Conservation (phyloP, 2,329 filamentous ascomycete genomes). For the Ambrosiella xylebori region DNA sequence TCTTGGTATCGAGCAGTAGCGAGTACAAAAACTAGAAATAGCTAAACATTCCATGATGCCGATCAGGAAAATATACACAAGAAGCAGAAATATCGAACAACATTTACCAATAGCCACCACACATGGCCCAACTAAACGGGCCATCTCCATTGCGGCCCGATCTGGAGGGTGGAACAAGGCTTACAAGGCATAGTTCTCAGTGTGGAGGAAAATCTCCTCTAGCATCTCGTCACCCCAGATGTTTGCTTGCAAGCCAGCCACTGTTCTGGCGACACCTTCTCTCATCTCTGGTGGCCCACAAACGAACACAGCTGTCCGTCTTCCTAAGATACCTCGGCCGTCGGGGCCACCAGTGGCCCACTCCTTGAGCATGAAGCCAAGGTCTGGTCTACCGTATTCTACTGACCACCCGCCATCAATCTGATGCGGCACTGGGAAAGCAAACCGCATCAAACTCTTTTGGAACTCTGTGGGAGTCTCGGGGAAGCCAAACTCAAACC, state of each 20-base stretch:
- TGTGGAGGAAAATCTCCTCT: slow-evolving; percentile 87
- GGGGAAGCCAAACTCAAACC: slow-evolving; percentile 69
- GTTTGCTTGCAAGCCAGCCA: slow-evolving; percentile 63
- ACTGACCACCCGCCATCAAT: slow-evolving; percentile 73
- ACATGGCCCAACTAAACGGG: slow-evolving; percentile 14
- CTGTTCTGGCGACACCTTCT: slow-evolving; percentile 70
- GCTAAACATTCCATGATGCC: not conserved
- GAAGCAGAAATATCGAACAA: not conserved
- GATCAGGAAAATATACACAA: not conserved
- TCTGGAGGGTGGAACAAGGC: too few species aligned
- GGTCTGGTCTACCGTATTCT: slow-evolving; percentile 78
- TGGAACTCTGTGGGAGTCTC: slow-evolving; percentile 74
- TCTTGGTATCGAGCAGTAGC: too few species aligned
- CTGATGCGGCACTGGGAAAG: slow-evolving; percentile 54
- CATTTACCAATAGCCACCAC: not conserved
- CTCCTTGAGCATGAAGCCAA: slow-evolving; percentile 71
- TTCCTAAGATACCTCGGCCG: slow-evolving; percentile 53
- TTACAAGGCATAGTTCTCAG: slow-evolving; percentile 83
- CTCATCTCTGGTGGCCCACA: slow-evolving; percentile 81
- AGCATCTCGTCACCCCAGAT: slow-evolving; percentile 64
- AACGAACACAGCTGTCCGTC: slow-evolving; percentile 76
- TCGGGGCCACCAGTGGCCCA: slow-evolving; percentile 56
- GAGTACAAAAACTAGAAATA: too few species aligned
- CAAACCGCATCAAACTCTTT: slow-evolving; percentile 78
- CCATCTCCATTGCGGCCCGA: too few species aligned